Base-by-base conservation (phyloP, 225 moss, liverwort and hornwort genomes). In the Anthoceros angustus region DNA sequence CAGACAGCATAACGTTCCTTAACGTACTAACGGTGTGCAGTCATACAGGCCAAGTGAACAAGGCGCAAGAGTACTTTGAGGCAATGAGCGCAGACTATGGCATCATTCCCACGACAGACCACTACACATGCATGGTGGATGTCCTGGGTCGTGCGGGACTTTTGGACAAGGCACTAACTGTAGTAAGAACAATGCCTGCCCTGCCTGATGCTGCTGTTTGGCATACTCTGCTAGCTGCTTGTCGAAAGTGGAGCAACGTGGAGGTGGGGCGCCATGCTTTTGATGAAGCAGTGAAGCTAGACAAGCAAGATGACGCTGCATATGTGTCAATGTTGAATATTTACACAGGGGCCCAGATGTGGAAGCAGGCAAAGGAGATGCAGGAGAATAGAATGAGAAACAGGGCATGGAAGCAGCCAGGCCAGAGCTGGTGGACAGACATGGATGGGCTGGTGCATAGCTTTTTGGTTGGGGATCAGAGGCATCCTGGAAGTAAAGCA, bases 401-500 rank as follows among this genome's bases (percentile, higher is more conserved):
- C 23, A 55, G 23, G n/a, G 55, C 55, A 9, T 55, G 55, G 55
- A 55, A 55, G 55, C n/a, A 7, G 55, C 55, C 55, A 15, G 55
- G 55, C 55, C 55, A 55, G 55, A 55, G 55, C 18, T 55, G 55
- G 55, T 55, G 55, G 55, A 55, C 55, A 23, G 55, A 55, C 18
- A 23, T 9, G 6, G 55, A 23, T 20, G 55, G 55, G 23, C 3
- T 55, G n/a, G 8, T 55, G n/a, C 55, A 55, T 23, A 5, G 5
- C n/a, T 55, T 55, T 55, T 7, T 55, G 14, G 55, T 55, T 15
- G 55, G 55, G 7, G 0, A 32, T 32, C 5, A 9, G 55, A 15
- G 7, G 55, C 55, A 55, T 20, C 55, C n/a, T 20, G 55, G 23
- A 1, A 20, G 55, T 15, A 8, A 55, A 55, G n/a, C 3, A 7